Evolutionary conservation across 1,139 yeast species (phyloP), one percentile per base, ranked within the genome.

Genomic region (Taphrina betulina): DNA sequence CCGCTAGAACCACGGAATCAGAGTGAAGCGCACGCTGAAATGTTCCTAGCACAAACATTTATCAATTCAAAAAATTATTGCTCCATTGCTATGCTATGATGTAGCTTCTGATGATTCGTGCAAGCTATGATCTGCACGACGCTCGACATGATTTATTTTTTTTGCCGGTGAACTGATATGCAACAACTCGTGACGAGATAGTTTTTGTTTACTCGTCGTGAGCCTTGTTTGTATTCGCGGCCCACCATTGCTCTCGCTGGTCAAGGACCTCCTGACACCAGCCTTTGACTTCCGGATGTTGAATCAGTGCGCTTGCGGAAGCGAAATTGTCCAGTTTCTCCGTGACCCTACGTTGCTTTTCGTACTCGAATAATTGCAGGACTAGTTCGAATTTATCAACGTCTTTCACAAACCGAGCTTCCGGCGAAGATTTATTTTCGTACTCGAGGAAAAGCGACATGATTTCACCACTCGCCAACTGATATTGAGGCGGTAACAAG

Each of bases 351-450:
- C 54, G 57, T 23, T 57, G 59, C 65, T 80, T 64, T 70, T 89
- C 96, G 66, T 89, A 92, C 69, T 90, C 97, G 74, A 85, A 82
- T 20, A 95, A 85, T 70, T 92, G 96, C 62, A 86, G 79, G 63
- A 90, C 75, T 81, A 92, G 82, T 72, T 92, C 98, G 66, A 81
- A 87, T 76, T 92, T 92, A 70, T 92, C 98, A 58, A 92, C 81
- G 69, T 92, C 97, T 70, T 92, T 92, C 59, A 89, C 95, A 65
- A 86, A 87, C 57, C 83, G 77, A 3, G 97, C 96, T 69, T 92
- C 98, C 22, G 80, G 70, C 48, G 84, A 78, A 63, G 90, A 75
- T 63, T 86, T 82, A 65, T 85, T 82, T 71, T 92, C 98, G 70
- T 92, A 92, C 69, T 90, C 96, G 59, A 82, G 73, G 96, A 97